A percentile compares a stretch with the other conserved stretches of the same genome.
Evolutionary conservation across 2,329 filamentous ascomycete species (phyloP).

Genomic region (Xylaria sp.): DNA sequence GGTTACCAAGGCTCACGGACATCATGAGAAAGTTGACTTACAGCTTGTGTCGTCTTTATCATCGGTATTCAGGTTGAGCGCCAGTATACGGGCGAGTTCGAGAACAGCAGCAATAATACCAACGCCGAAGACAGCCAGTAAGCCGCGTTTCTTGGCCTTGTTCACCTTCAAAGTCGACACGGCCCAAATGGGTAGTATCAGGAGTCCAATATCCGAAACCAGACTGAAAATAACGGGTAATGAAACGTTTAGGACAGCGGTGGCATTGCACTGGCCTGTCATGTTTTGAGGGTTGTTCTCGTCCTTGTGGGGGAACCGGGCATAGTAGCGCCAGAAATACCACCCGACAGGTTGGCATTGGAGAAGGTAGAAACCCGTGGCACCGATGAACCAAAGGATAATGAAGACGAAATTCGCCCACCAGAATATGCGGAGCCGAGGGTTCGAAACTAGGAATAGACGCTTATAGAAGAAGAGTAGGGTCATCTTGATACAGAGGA

Average conservation of each 20-base stretch:
- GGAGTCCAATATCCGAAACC: slow-evolving; percentile 33
- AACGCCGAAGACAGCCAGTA: slow-evolving; percentile 37
- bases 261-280: slow-evolving; percentile 33
- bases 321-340: slow-evolving; percentile 36
- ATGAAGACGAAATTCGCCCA: slow-evolving; percentile 36
- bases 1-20: background rate
- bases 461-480: slow-evolving; percentile 38
- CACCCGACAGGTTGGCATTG: slow-evolving; percentile 35
- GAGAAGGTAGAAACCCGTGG: slow-evolving; percentile 36
- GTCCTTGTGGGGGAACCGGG: slow-evolving; percentile 8
- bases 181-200: slow-evolving; percentile 33
- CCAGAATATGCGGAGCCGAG: slow-evolving; percentile 33
- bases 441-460: slow-evolving; percentile 32
- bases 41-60: slow-evolving; percentile 36
- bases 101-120: slow-evolving; percentile 33
- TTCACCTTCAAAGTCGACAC: slow-evolving; percentile 33
- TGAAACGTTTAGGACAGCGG: slow-evolving; percentile 32
- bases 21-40: slow-evolving; percentile 22
- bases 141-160: slow-evolving; percentile 33
- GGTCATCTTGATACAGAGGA: slow-evolving; percentile 35
- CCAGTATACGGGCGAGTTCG: slow-evolving; percentile 32
- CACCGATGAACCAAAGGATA: slow-evolving; percentile 36
- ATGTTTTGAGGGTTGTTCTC: slow-evolving; percentile 25
- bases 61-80: slow-evolving; percentile 34
- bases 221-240: slow-evolving; percentile 35